phyloP scores from a whole-genome alignment of 2,329 filamentous ascomycete genomes.

The Ophiostoma piceae region DNA sequence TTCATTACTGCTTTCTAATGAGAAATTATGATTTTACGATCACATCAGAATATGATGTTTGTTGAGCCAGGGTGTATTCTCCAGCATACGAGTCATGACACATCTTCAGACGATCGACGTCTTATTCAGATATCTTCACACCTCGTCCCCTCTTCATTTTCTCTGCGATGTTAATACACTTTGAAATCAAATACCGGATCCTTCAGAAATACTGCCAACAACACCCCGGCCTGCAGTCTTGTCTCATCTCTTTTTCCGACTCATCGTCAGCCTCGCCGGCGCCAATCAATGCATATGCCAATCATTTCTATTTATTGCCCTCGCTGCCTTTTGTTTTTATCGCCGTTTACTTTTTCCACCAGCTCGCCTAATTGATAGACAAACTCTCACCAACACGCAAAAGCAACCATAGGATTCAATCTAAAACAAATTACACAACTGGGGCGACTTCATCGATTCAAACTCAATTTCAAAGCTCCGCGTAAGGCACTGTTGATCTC shows the following conservation, averaged over 20 bases:
- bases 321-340: too few species aligned
- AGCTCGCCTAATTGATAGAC: background rate
- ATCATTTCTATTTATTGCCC: too few species aligned
- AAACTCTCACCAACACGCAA: background rate
- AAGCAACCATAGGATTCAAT: background rate
- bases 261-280: background rate
- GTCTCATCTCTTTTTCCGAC: background rate
- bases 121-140: background rate
- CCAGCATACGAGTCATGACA: background rate
- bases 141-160: background rate
- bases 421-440: background rate
- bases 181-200: background rate
- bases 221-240: background rate
- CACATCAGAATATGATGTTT: background rate
- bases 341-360: background rate
- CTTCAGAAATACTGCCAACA: too few species aligned
- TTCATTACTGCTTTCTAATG: background rate
- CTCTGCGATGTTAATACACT: background rate
- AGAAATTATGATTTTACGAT: background rate
- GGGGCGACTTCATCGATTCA: background rate
- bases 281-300: background rate
- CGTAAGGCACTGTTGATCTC: background rate
- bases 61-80: background rate
- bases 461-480: background rate
- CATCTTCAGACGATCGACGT: background rate